Evolutionary conservation across 208 protist genomes (phyloP), one percentile per base, ranked within the genome.

Genomic region (Leishmania lainsoni): DNA sequence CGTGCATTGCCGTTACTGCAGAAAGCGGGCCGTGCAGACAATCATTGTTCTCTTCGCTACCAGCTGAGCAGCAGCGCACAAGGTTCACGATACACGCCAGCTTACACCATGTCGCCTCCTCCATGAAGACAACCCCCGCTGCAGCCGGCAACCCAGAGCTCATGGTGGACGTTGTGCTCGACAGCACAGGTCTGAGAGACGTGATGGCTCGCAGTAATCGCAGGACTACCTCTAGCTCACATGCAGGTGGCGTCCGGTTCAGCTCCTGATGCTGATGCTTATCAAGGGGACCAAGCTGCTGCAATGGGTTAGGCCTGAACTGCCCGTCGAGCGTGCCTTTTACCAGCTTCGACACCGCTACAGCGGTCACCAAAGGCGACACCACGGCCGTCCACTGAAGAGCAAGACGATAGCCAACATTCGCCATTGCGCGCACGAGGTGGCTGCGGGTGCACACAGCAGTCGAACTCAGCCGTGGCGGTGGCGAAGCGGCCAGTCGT

Each of bases 41-140:
- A 52, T 51, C 39, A 45, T 45, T 16, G 20, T 22, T 22, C 8
- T 20, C 45, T 52, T 2, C 39, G 54, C 69, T 10, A 12, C 52
- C 69, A 54, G 12, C 17, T 12, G 45, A 22, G 45, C 45, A 51
- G 74, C 74, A 77, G 35, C 74, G 74, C 6, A 58, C 22, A 71
- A 83, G 45, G 49, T 80, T 35, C 51, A 73, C 49, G 42, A 83
- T 14, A 26, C 65, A 82, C 29, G 66, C 74, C 82, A 86, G 56
- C 42, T 71, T 78, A 42, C 77, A 86, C 82, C 82, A 86, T 49
- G 82, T 82, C 52, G 66, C 42, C 66, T 86, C 78, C 5, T 80
- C 42, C 8, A 82, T 29, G 1, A 80, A n/a, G 16, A 74, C 45
- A 49, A 26, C 16, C 8, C 70, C 61, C 0, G 48, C 59, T 39